Evolutionary conservation across 495 filamentous ascomycete genomes (phyloP).

Genomic region (Hypoxylon trugodes): DNA sequence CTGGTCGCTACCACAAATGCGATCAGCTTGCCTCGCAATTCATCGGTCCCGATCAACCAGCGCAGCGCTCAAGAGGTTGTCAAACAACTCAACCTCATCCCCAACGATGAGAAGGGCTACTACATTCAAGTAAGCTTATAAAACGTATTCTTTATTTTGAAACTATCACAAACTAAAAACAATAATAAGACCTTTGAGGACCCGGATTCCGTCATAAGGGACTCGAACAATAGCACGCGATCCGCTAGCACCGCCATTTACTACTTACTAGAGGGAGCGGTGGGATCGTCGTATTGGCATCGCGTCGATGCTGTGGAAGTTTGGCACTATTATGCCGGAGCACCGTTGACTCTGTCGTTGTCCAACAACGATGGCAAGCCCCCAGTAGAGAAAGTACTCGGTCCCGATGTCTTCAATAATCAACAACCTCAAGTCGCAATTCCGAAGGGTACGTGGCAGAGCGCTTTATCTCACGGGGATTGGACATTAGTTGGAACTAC

Average conservation of each 20-base stretch:
- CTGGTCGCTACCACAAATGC: conserved; percentile 7
- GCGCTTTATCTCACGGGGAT: conserved; percentile 49
- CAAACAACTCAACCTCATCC: conserved; percentile 46
- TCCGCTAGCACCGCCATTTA: conserved; percentile 59
- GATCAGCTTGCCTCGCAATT: background rate
- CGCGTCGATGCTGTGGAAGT: conserved; percentile 56
- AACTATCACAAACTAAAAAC: too few relatives aligned
- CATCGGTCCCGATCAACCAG: conserved; percentile 11
- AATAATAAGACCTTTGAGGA: conserved; percentile 60
- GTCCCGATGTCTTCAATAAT: conserved; percentile 49
- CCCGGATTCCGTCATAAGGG: conserved; percentile 10
- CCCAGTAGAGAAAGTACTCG: conserved; percentile 61
- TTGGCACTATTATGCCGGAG: conserved; percentile 62
- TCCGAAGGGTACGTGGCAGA: conserved; percentile 52
- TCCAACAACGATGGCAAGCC: conserved; percentile 41
- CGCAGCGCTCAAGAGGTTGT: conserved; percentile 52
- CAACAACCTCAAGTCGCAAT: conserved; percentile 56
- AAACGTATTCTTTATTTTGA: too few relatives aligned
- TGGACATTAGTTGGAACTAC: conserved; percentile 61
- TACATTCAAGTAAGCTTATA: too few relatives aligned
- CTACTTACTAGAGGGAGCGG: conserved; percentile 56
- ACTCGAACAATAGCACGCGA: conserved; percentile 43
- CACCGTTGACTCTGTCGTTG: conserved; percentile 52
- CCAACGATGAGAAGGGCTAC: conserved; percentile 58
- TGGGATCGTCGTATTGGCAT: conserved; percentile 55